Base-by-base conservation (phyloP, 495 filamentous ascomycete genomes). In the Aspergillus bertholletiae region DNA sequence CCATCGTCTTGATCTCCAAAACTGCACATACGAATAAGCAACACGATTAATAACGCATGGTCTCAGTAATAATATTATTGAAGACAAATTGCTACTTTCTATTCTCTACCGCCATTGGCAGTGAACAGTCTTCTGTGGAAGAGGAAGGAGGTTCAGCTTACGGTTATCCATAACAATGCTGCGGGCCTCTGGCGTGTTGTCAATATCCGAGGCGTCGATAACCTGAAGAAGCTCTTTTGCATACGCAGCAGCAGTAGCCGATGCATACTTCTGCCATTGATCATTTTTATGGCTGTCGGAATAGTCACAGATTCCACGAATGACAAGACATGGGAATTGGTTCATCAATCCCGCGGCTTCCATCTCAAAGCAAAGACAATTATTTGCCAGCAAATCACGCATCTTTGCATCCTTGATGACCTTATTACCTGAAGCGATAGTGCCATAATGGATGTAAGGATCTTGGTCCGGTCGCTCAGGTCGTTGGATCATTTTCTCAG, bases 301-400 rank as follows among this genome's bases (percentile, higher is more conserved):
- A 53, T 72, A 72, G 51, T 72, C 65, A 44, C 58, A 62, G 17
- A 70, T 62, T 13, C 69, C 69, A 44, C 65, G 56, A 27, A 72
- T 64, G 11, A 70, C 65, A 26, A 68, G 57, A 48, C 67, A 70
- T 18, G 35, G 59, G 43, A 67, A 61, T 12, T 57, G 21, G 44
- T 68, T 55, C 59, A 62, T 69, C 37, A 73, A 35, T 12, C 48
- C 48, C n/a, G n/a, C 49, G 24, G 6, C 71, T 28, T 40, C 49
- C 32, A 41, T 51, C 12, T 53, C 40, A 37, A 53, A 26, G 30
- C 51, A 46, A 8, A 53, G 27, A 7, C n/a, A 35, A 34, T 53
- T 18, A 46, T 40, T 28, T 46, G 24, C 55, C 18, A 43, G 7
- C 39, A 22, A 22, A 8, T 71, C 68, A 27, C 68, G 56, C 9